Percentiles rank a stretch among this genome's conserved stretches.
Evolutionary conservation across 805 yeast species (phyloP).

Genomic region (Kuraishia borneana): DNA sequence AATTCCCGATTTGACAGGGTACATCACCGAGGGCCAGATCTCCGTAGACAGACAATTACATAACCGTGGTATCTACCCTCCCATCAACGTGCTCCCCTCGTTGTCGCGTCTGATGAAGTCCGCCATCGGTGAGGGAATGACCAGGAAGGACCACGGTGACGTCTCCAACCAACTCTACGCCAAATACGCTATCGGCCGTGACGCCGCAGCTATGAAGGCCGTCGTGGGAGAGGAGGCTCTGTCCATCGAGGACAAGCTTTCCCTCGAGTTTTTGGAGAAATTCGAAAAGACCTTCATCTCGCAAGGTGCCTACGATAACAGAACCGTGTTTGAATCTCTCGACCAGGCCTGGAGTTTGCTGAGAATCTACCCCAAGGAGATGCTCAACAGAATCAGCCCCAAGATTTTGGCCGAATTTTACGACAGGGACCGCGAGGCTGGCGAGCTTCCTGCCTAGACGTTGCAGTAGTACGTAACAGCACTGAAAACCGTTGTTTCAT

Average conservation of each 20-base stretch:
- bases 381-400: conserved; percentile 97
- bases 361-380: conserved; percentile 98
- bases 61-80: conserved; percentile 97
- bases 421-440: conserved; percentile 72
- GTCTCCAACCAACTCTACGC: conserved; percentile 98
- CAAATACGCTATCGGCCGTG: conserved; percentile 98
- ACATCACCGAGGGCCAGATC: conserved; percentile 98
- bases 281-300: conserved; percentile 91
- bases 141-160: conserved; percentile 99
- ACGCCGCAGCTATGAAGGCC: conserved; percentile 99
- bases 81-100: conserved; percentile 96
- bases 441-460: conserved; percentile 16
- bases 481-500: neutral
- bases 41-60: conserved; percentile 92
- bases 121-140: conserved; percentile 99
- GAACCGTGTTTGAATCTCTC: conserved; percentile 88
- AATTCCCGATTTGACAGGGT: conserved; percentile 99
- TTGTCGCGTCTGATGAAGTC: conserved; percentile 97
- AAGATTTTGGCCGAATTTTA: conserved; percentile 92
- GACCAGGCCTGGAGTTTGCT: conserved; percentile 97
- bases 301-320: conserved; percentile 95
- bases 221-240: conserved; percentile 99
- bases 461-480: neutral
- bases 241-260: conserved; percentile 93
- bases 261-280: conserved; percentile 95